Evolutionary conservation across 805 yeast species (phyloP).

Genomic region (Ogataea naganishii): DNA sequence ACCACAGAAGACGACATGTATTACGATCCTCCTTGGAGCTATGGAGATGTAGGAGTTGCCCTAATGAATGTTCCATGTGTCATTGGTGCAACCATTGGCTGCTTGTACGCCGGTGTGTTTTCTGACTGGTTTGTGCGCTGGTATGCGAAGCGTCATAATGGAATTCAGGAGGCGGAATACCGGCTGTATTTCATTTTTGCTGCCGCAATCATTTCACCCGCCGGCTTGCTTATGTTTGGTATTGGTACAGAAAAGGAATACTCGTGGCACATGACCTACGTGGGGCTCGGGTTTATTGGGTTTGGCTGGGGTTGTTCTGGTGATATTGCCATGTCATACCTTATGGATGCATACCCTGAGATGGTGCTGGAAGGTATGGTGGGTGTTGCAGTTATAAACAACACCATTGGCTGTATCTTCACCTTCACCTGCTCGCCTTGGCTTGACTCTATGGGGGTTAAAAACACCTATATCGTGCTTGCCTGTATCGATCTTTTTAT

Average conservation of each 20-base stretch:
- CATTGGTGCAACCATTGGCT: slow-evolving; percentile 59
- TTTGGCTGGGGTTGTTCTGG: slow-evolving; percentile 67
- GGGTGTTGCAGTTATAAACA: slow-evolving; percentile 58
- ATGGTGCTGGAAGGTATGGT: slow-evolving; percentile 66
- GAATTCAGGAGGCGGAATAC: slow-evolving; percentile 58
- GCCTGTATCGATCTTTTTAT: slow-evolving; percentile 54
- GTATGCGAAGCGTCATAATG: slow-evolving; percentile 52
- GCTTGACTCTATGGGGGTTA: slow-evolving; percentile 48
- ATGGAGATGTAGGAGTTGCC: slow-evolving; percentile 59
- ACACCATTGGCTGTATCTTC: slow-evolving; percentile 55
- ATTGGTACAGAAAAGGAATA: slow-evolving; percentile 52
- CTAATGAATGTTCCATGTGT: slow-evolving; percentile 67
- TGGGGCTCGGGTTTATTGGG: slow-evolving; percentile 58
- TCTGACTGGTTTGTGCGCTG: slow-evolving; percentile 54
- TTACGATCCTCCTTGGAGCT: slow-evolving; percentile 59
- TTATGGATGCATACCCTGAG: slow-evolving; percentile 63
- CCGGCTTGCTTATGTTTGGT: slow-evolving; percentile 58
- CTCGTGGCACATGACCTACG: slow-evolving; percentile 46
- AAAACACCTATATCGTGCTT: slow-evolving; percentile 50
- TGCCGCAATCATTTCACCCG: slow-evolving; percentile 50
- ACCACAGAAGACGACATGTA: slow-evolving; percentile 66
- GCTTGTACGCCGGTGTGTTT: slow-evolving; percentile 52
- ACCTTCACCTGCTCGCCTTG: slow-evolving; percentile 58
- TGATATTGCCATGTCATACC: slow-evolving; percentile 58
- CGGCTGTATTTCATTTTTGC: slow-evolving; percentile 49